Evolutionary conservation across 495 filamentous ascomycete genomes (phyloP), one percentile per base, ranked within the genome.

Genomic region (Staphylotrichum longicolle): DNA sequence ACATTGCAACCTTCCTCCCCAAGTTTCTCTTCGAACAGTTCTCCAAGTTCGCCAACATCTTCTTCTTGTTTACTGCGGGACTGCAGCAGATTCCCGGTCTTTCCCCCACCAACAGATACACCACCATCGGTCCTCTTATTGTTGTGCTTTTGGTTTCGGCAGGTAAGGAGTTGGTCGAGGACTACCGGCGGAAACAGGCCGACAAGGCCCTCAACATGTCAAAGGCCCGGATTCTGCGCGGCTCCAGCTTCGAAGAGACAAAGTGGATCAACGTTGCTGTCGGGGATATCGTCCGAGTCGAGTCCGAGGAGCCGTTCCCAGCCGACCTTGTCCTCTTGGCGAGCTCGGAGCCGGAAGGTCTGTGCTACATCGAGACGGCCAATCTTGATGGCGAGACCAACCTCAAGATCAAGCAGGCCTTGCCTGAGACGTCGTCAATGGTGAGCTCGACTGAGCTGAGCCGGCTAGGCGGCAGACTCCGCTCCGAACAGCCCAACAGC

Each of bases 21-120:
- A 99, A 99, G 75, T 99, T 99, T 78, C 79, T 99, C 27, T 95
- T 92, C 75, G 95, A 99, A 70, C 95, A 99, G 75, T 99, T 99
- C 79, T 96, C 91, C 53, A 99, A 96, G 77, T 97, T 96, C 77
- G 95, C 94, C 77, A 99, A 99, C 72, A 72, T 99, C 65, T 99
- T 99, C 81, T 99, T 99, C 87, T 86, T 99, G 69, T 97, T 99
- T 75, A 99, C 95, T 39, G 93, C 95, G 3, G 87, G 85, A 5
- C 75, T 99, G 39, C 95, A 99, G 77, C 95, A 99, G 72, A 96
- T 99, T 66, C 95, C 94, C 14, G 87, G 88, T 65, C 86, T 99
- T 54, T 95, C 92, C 27, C 94, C 94, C 7, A 99, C 94, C 5
- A 98, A 96, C 78, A 80, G 77, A 68, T 99, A 90, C 72, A 99